These are phyloP conservation scores for Cercophora scortea DNA, from an alignment of 495 filamentous ascomycete genomes.

Conservation along the genomic window DNA sequence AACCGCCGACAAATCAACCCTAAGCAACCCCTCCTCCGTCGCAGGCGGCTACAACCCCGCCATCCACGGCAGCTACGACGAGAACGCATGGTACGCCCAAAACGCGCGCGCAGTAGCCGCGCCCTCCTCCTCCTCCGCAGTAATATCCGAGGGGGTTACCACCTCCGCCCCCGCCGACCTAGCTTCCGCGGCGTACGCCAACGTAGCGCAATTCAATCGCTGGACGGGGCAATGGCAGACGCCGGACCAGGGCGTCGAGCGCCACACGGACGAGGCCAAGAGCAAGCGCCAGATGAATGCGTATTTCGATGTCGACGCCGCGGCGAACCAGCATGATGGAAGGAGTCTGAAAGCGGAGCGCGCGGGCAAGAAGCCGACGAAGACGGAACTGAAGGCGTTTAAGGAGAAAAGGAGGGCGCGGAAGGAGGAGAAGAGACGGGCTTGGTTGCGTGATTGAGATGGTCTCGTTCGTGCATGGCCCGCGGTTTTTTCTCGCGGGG, in stretches of 20 bases:
- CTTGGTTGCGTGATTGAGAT: constrained; percentile 74
- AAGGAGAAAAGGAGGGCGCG: constrained; percentile 62
- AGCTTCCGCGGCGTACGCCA: constrained; percentile 52
- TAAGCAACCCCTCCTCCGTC: constrained; percentile 21
- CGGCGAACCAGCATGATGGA: constrained; percentile 88
- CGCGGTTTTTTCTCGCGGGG: background rate
- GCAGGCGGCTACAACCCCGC: constrained; percentile 85
- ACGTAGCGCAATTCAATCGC: constrained; percentile 77
- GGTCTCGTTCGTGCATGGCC: background rate
- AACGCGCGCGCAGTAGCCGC: constrained; percentile 14
- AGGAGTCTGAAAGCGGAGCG: constrained; percentile 87
- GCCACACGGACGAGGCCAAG: constrained; percentile 87
- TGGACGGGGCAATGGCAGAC: constrained; percentile 86
- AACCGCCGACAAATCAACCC: constrained; percentile 14
- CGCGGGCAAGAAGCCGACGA: constrained; percentile 77
- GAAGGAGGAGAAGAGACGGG: constrained; percentile 91
- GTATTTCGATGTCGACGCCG: constrained; percentile 96
- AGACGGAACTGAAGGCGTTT: constrained; percentile 70
- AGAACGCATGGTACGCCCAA: constrained; percentile 83
- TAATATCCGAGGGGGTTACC: background rate
- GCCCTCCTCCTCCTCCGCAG: no score
- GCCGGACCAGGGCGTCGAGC: constrained; percentile 44
- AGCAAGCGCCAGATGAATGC: constrained; percentile 82
- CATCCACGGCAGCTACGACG: constrained; percentile 94
- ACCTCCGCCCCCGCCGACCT: constrained; percentile 50